Conservation (phyloP, 1,284 basidiomycete species). For the Coriolopsis trogii region DNA sequence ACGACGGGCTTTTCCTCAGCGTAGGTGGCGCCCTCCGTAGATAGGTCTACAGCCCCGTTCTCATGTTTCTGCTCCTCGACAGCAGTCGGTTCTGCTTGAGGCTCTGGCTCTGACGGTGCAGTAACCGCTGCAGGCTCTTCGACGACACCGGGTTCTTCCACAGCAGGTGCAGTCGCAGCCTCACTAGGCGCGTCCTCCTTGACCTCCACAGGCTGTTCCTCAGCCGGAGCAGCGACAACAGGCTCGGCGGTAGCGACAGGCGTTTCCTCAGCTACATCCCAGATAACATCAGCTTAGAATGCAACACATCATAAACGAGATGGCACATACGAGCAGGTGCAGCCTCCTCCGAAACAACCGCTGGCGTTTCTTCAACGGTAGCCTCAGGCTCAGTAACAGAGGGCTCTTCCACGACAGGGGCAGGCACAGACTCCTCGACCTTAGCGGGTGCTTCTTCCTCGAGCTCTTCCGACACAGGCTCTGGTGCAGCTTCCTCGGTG, state of each 20-base stretch:
- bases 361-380: neutral
- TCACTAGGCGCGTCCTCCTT: neutral
- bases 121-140: constrained; percentile 1
- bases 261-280: neutral
- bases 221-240: neutral
- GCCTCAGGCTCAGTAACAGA: neutral
- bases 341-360: neutral
- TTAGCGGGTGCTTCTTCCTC: no score
- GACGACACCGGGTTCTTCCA: neutral
- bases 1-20: constrained; percentile 18
- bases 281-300: neutral
- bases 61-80: constrained; percentile 14
- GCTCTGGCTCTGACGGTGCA: neutral
- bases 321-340: no score
- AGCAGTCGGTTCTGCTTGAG: neutral
- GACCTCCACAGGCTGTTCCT: neutral
- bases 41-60: constrained; percentile 1
- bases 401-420: neutral
- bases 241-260: neutral
- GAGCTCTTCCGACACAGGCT: no score
- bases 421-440: no score
- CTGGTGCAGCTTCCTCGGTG: no score
- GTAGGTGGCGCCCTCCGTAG: constrained; percentile 1
- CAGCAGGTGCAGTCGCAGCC: neutral
- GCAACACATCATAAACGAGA: no score